These are phyloP conservation scores for Arthrocladium fulminans DNA, from an alignment of 2,329 filamentous ascomycete species.

Conservation along the genomic window DNA sequence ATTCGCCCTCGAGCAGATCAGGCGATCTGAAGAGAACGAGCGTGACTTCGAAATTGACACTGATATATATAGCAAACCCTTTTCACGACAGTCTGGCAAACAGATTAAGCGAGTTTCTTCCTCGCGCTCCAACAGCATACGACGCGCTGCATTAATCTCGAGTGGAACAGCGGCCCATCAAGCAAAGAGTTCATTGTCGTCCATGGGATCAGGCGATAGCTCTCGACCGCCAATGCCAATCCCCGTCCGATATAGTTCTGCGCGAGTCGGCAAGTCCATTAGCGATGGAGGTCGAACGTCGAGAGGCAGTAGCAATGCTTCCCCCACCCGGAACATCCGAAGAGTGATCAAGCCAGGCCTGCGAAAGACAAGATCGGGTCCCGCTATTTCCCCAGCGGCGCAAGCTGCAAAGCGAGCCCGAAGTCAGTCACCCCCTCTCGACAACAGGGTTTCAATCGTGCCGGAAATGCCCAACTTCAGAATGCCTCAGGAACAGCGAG, in stretches of 20 bases:
- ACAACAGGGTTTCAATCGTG: constrained; percentile 22
- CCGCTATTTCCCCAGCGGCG: constrained; percentile 30
- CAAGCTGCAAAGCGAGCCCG: constrained; percentile 27
- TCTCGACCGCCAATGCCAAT: constrained; percentile 73
- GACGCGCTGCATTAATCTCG: constrained; percentile 70
- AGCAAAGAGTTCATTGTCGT: constrained; percentile 48
- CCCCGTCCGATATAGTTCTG: constrained; percentile 77
- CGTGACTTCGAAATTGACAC: constrained; percentile 11
- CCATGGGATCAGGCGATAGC: constrained; percentile 37
- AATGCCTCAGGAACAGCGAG: constrained; percentile 17
- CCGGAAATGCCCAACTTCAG: constrained; percentile 27
- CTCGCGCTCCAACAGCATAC: constrained; percentile 53
- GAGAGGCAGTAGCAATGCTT: constrained; percentile 49
- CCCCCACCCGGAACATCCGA: constrained; percentile 45
- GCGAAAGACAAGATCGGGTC: constrained; percentile 75
- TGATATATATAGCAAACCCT: not conserved
- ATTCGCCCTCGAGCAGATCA: constrained; percentile 18
- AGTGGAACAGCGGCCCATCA: constrained; percentile 65
- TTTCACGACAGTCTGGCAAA: constrained; percentile 4
- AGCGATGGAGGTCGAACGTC: constrained; percentile 76
- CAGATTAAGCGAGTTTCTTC: constrained; percentile 20
- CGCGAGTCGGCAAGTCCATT: constrained; percentile 57
- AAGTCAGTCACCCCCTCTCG: constrained; percentile 38
- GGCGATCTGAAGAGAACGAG: constrained; percentile 19
- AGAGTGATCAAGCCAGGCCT: constrained; percentile 45